phyloP scores from a whole-genome alignment of 164 flowering plant genomes.

The Vitis rupestris region DNA sequence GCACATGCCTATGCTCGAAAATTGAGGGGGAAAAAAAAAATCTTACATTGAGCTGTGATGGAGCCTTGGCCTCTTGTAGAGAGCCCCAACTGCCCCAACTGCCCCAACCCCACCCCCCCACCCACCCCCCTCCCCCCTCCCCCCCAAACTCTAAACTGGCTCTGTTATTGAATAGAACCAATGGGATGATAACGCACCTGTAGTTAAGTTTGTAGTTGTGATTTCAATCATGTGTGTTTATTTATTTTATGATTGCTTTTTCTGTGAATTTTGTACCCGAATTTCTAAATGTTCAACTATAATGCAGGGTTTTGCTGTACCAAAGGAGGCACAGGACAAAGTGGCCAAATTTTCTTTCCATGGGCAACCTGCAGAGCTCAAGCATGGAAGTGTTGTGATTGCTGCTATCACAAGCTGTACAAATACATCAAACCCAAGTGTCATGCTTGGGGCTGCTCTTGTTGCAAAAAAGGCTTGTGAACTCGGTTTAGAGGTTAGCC shows the following conservation, averaged over 20 bases:
- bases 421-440: conserved; percentile 95
- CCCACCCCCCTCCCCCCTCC: no score
- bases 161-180: neutral
- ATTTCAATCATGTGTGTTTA: neutral
- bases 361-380: conserved; percentile 78
- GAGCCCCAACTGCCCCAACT: no score
- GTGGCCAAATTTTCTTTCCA: conserved; percentile 79
- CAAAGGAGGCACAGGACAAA: conserved; percentile 78
- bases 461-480: conserved; percentile 93
- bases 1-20: no score
- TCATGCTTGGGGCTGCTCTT: conserved; percentile 94
- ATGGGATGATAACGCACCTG: neutral
- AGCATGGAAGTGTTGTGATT: conserved; percentile 92
- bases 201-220: neutral
- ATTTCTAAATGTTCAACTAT: neutral
- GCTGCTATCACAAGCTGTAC: conserved; percentile 98
- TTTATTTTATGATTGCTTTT: neutral
- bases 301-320: conserved; percentile 83
- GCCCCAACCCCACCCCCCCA: no score
- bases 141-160: no score
- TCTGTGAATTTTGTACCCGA: neutral
- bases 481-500: conserved; percentile 73
- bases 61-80: no score
- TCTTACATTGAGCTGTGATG: no score
- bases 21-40: no score